Evolutionary conservation across 2,329 filamentous ascomycete species (phyloP), one percentile per base, ranked within the genome.

Genomic region (Beauveria asiatica): DNA sequence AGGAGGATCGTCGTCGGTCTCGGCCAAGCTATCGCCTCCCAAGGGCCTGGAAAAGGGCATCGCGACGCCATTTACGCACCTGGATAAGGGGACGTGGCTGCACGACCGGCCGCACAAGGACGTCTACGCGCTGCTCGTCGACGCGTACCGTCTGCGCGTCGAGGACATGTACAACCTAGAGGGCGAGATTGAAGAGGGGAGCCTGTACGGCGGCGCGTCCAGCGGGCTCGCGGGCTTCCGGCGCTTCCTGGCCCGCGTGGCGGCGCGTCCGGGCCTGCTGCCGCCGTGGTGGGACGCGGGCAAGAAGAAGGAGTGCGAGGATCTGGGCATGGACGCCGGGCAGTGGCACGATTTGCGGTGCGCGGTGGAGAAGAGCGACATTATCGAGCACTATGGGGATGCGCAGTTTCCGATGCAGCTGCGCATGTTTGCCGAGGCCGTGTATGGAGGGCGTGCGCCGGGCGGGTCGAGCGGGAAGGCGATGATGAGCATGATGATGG

Each of bases 121-220:
- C 46, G 73, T 77, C 4, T 82, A 75, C 66, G 65, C 69, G 25
- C 64, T 80, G 1, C 73, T 82, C 11, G 73, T 81, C 57, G 79
- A 82, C 62, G 62, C 72, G 2, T 81, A 80, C 64, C 76, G 77
- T 33, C 64, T 82, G n/a, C 75, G 73, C n/a, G 60, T 74, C n/a
- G 70, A 75, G 3, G 77, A 80, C 60, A 61, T 66, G 9, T 67
- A 69, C 63, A 67, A 61, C 0, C 59, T 72, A 2, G 65, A 69
- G 1, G 69, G 70, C 44, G 54, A 68, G 0, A 39, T 55, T 1
- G 68, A 69, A 2, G 16, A 23, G 0, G 72, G 70, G 60, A 69
- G 68, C 60, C 41, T 76, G 42, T 72, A 73, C 60, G 65, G 42
- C 9, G 68, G 66, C 0, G 63, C 62, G 1, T 1, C 59, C 1